phyloP scores from a whole-genome alignment of 1,139 yeast species.

The Entelexis sorbosivorans region DNA sequence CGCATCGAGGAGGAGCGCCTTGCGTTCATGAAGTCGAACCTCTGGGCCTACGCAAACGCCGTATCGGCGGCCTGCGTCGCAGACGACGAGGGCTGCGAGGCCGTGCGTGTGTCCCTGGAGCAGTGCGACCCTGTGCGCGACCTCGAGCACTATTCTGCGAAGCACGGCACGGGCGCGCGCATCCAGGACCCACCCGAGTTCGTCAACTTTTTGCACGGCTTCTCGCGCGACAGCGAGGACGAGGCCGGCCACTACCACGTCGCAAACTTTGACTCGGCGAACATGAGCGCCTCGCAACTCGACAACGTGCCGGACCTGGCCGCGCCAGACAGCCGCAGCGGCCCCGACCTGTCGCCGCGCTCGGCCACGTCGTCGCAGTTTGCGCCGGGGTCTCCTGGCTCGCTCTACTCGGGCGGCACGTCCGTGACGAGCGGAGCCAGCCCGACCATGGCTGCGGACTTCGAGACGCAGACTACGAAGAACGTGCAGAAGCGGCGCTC shows the following conservation, averaged over 20 bases:
- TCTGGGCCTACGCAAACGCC: conserved; percentile 76
- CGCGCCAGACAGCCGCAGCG: neutral
- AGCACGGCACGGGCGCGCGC: conserved; percentile 56
- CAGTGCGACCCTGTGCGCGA: conserved; percentile 55
- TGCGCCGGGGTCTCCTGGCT: conserved; percentile 1
- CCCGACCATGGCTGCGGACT: neutral
- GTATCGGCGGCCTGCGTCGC: conserved; percentile 68
- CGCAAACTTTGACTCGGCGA: conserved; percentile 27
- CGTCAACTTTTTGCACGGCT: conserved; percentile 40
- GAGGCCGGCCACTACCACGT: conserved; percentile 24
- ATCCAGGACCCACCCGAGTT: conserved; percentile 49
- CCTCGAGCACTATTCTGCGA: conserved; percentile 43
- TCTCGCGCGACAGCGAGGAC: conserved; percentile 27
- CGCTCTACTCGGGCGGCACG: neutral
- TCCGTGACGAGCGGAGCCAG: conserved; percentile 3
- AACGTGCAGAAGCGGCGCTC: conserved; percentile 26
- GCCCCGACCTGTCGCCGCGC: neutral
- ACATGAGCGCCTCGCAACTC: conserved; percentile 8
- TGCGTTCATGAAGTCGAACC: conserved; percentile 58
- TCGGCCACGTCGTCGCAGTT: conserved; percentile 2
- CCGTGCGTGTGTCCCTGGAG: conserved; percentile 56
- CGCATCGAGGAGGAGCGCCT: conserved; percentile 69
- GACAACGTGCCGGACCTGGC: conserved; percentile 16
- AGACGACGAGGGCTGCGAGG: conserved; percentile 66
- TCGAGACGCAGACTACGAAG: neutral